A percentile compares a stretch with the other conserved stretches of the same genome.
phyloP scores from a whole-genome alignment of 768 basidiomycete species.

The Symmetrospora coprosmae region DNA sequence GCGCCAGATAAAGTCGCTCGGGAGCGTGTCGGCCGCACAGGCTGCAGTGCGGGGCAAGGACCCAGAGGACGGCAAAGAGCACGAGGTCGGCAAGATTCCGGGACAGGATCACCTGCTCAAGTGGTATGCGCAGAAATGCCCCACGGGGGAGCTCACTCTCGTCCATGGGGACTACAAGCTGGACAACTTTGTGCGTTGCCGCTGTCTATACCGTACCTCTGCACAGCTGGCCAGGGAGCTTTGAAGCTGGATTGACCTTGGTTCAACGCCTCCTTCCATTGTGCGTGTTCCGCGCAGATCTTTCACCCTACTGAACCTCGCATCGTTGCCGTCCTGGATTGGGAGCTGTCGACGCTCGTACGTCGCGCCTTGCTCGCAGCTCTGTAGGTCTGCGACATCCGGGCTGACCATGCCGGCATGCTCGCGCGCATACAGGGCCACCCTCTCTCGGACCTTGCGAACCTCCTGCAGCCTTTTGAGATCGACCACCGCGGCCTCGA shows the following conservation, averaged over 20 bases:
- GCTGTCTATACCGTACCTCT: too few relatives aligned
- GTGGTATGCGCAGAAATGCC: slow-evolving; percentile 64
- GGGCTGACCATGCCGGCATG: background rate
- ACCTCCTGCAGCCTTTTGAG: slow-evolving; percentile 72
- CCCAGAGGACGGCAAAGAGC: slow-evolving; percentile 37
- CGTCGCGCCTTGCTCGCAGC: slow-evolving; percentile 40
- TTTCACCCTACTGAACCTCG: slow-evolving; percentile 83
- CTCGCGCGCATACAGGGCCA: slow-evolving; percentile 12
- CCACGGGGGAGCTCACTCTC: slow-evolving; percentile 51
- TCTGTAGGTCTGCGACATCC: slow-evolving; percentile 7
- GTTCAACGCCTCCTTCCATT: background rate
- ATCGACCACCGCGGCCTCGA: slow-evolving; percentile 26
- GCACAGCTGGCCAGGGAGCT: too few relatives aligned
- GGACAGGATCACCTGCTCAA: slow-evolving; percentile 53
- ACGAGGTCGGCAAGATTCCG: slow-evolving; percentile 56
- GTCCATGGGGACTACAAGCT: slow-evolving; percentile 97
- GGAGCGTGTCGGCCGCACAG: slow-evolving; percentile 65
- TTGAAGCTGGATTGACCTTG: too few relatives aligned
- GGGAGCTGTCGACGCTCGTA: slow-evolving; percentile 92
- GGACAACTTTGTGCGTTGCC: slow-evolving; percentile 62
- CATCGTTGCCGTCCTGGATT: slow-evolving; percentile 90
- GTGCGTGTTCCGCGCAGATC: slow-evolving; percentile 32
- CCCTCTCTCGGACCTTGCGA: slow-evolving; percentile 71
- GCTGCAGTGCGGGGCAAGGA: slow-evolving; percentile 51
- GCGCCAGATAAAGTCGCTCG: slow-evolving; percentile 80